phyloP scores from a whole-genome alignment of 2,329 filamentous ascomycete genomes.

The Talaromyces pinophilus region DNA sequence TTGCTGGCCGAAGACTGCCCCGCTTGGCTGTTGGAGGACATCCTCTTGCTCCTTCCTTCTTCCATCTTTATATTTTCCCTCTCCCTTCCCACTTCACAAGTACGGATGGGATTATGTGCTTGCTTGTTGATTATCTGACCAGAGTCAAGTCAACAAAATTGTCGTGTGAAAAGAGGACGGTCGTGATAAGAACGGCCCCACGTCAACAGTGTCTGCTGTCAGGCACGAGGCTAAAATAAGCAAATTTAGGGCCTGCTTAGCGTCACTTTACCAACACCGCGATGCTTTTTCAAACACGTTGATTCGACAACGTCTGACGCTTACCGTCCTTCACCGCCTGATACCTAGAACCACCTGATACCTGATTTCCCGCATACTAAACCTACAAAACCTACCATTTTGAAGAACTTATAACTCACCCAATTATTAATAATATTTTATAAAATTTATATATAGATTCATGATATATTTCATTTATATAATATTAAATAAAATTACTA shows the following conservation, averaged over 20 bases:
- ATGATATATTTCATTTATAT: no score
- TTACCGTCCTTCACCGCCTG: no score
- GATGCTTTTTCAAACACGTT: background rate
- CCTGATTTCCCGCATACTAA: no score
- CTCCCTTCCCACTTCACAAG: background rate
- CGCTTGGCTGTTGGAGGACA: slow-evolving; percentile 12
- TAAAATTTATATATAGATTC: no score
- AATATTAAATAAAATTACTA: no score
- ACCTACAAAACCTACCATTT: no score
- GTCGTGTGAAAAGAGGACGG: background rate
- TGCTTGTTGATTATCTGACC: background rate
- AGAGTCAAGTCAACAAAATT: background rate
- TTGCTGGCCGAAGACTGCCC: slow-evolving; percentile 15
- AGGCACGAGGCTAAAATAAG: background rate
- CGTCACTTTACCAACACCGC: background rate
- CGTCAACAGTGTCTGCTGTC: background rate
- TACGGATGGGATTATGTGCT: background rate
- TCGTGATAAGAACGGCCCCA: background rate
- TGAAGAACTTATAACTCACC: no score
- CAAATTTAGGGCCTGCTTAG: background rate
- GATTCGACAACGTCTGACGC: background rate
- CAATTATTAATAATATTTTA: no score
- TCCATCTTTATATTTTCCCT: background rate
- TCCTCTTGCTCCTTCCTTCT: background rate
- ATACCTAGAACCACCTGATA: no score